These are phyloP conservation scores for Misopates orontium DNA, from an alignment of 257 asterid species.

Conservation along the genomic window DNA sequence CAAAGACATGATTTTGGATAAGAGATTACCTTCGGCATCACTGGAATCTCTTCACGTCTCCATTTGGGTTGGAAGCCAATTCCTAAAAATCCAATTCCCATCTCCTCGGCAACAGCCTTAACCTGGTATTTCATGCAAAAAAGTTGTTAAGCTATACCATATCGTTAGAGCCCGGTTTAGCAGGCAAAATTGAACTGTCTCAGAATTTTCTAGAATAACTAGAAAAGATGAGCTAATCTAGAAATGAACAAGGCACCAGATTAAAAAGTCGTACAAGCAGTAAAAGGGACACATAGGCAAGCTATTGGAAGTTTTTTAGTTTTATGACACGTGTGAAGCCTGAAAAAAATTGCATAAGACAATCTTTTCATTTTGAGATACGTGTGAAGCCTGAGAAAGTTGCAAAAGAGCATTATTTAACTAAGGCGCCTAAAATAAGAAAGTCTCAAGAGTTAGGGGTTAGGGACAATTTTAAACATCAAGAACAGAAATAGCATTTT, in stretches of 20 bases:
- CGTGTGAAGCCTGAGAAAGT: too few relatives aligned
- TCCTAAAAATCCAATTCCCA: constrained; percentile 94
- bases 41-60: constrained; percentile 85
- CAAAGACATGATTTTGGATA: neutral
- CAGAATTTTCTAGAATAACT: constrained; percentile 15
- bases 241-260: neutral
- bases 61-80: constrained; percentile 96
- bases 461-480: too few relatives aligned
- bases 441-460: too few relatives aligned
- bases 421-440: too few relatives aligned
- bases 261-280: constrained; percentile 15
- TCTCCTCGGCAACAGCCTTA: constrained; percentile 96
- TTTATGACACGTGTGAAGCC: too few relatives aligned
- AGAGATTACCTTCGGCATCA: constrained; percentile 92
- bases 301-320: neutral
- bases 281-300: constrained; percentile 3
- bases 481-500: too few relatives aligned
- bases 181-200: constrained; percentile 19
- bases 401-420: too few relatives aligned
- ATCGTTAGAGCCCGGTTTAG: constrained; percentile 22
- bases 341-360: too few relatives aligned
- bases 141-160: constrained; percentile 20
- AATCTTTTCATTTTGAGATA: too few relatives aligned
- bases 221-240: constrained; percentile 7
- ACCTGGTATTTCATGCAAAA: constrained; percentile 54